Base-by-base conservation (phyloP, 2,329 filamentous ascomycete genomes). In the Annulohypoxylon truncatum region DNA sequence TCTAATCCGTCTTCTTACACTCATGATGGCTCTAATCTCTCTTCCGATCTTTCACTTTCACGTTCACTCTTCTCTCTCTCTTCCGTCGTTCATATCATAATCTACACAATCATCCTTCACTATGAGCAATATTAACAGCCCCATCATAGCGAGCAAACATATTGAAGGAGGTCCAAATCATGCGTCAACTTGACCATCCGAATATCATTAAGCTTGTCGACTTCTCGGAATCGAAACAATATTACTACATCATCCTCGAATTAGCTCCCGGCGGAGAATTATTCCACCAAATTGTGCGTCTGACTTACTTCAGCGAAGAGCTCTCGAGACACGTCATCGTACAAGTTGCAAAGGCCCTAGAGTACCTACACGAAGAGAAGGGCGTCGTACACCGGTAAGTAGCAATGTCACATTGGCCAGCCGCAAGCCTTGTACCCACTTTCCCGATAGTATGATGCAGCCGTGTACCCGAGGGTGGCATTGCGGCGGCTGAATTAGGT, bases 301-400 rank as follows among this genome's bases (percentile, higher is more conserved):
- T 99, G 77, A 99, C 96, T 12, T 99, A 98, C 79, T 99, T 99
- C 78, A 98, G 95, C 82, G 96, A 99, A 79, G 91, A 97, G 51
- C 85, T 99, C 1, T 96, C 94, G 56, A 87, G 96, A 71, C 96
- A 98, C 78, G 95, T 98, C 74, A 99, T 99, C 73, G 83, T 90
- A 3, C 95, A 98, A 77, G 96, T 99, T 13, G 96, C 96, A n/a
- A 89, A 96, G 73, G 95, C 96, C 12, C 84, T 99, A 57, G 91
- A 95, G 76, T 98, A 98, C 77, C 80, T 99, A 65, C 96, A 99
- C 74, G 96, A 98, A 77, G 93, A 96, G 74, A 93, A 91, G 70
- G 96, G 96, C 60, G 94, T 99, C 61, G 96, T 99, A 69, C 96
- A 99, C 83, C 92, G 96, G 96, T 98, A 85, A 77, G 91, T 80